Percentiles rank a stretch among this genome's conserved stretches.
Evolutionary conservation across 2,329 filamentous ascomycete species (phyloP).

Genomic region (Ceratocystis lukuohia): DNA sequence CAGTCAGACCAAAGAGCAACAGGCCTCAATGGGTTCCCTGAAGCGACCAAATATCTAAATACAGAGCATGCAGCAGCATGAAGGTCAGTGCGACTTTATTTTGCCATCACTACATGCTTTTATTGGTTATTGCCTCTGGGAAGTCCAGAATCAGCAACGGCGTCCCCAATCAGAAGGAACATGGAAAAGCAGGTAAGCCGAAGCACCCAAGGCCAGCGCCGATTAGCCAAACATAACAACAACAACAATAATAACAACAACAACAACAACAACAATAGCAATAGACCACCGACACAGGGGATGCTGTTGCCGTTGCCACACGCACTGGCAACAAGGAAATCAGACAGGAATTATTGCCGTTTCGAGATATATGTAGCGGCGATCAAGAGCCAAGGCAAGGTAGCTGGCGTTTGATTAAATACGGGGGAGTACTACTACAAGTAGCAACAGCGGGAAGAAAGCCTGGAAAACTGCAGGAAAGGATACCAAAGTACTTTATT

Average conservation of each 20-base stretch:
- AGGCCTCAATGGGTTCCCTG: too few species aligned
- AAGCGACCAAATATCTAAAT: too few species aligned
- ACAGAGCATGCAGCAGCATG: too few species aligned
- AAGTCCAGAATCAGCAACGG: too few species aligned
- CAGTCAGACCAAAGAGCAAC: too few species aligned
- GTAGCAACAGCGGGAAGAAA: background rate
- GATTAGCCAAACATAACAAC: background rate
- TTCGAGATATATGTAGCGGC: background rate
- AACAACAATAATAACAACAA: background rate
- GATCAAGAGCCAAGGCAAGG: background rate
- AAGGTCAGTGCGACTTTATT: too few species aligned
- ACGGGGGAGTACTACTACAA: background rate
- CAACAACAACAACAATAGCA: background rate
- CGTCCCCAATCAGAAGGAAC: too few species aligned
- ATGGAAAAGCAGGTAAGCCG: too few species aligned
- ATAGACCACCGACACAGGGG: background rate
- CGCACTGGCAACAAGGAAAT: background rate
- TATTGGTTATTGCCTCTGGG: too few species aligned
- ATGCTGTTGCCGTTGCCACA: background rate
- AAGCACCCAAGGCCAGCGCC: too few species aligned
- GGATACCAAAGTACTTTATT: background rate
- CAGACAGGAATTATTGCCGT: background rate
- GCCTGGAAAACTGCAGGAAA: too few species aligned
- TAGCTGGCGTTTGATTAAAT: slow-evolving; percentile 7
- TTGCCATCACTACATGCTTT: too few species aligned